Conservation (phyloP, 1,139 yeast species). For the Casaregolazyma suthepensis region DNA sequence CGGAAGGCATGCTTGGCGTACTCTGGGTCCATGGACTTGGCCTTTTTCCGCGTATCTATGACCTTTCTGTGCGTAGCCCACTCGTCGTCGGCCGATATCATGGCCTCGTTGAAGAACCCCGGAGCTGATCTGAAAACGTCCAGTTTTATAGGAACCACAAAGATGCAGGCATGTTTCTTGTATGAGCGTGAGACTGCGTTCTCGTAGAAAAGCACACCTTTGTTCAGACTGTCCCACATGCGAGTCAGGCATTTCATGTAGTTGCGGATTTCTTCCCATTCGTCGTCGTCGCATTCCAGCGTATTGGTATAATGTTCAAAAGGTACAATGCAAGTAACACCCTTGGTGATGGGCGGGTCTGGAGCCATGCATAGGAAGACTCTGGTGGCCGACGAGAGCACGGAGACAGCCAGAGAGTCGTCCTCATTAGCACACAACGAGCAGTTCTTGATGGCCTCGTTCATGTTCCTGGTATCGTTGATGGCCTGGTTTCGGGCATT, state of each 20-base stretch:
- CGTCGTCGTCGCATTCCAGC: constrained; percentile 39
- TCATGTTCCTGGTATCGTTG: constrained; percentile 25
- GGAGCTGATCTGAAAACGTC: constrained; percentile 29
- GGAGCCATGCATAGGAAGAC: constrained; percentile 32
- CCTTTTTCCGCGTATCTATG: constrained; percentile 30
- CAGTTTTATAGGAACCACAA: constrained; percentile 40
- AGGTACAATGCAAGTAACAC: constrained; percentile 39
- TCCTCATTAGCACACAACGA: constrained; percentile 36
- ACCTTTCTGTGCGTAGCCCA: constrained; percentile 39
- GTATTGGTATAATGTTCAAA: constrained; percentile 38
- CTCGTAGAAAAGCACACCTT: constrained; percentile 43
- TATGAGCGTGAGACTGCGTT: constrained; percentile 32
- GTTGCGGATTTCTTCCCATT: constrained; percentile 41
- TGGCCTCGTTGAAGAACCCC: constrained; percentile 40
- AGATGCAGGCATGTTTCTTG: constrained; percentile 38
- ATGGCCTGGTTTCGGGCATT: constrained; percentile 28
- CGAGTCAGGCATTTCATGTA: constrained; percentile 39
- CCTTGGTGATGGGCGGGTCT: constrained; percentile 35
- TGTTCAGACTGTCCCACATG: constrained; percentile 36
- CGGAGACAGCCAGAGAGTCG: constrained; percentile 22
- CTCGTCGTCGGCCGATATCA: constrained; percentile 37
- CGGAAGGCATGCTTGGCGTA: constrained; percentile 34
- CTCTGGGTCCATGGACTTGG: constrained; percentile 18
- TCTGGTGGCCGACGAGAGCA: constrained; percentile 30
- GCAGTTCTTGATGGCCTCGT: constrained; percentile 35